Percentiles rank a stretch among this genome's conserved stretches.
Conservation (phyloP, 1,284 basidiomycete species). For the Tilletia horrida region DNA sequence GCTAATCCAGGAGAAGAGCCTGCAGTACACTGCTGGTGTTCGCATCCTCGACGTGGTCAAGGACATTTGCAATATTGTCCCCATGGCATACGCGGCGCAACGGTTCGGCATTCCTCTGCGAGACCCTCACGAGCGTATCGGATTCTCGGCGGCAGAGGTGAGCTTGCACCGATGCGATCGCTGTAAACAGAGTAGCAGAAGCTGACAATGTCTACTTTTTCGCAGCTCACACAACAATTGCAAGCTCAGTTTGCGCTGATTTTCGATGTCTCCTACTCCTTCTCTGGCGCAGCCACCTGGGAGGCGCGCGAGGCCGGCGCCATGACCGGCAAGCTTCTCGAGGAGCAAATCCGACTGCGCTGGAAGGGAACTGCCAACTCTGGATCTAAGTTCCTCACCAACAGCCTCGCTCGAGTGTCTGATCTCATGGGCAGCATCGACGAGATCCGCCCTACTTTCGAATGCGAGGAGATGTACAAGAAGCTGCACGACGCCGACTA, state of each 20-base stretch:
- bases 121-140: background rate
- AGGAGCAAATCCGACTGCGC: background rate
- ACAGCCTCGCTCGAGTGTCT: background rate
- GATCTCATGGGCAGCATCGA: background rate
- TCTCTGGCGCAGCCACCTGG: slow-evolving; percentile 14
- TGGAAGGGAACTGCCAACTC: background rate
- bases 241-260: slow-evolving; percentile 10
- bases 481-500: slow-evolving; percentile 1
- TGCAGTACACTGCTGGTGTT: background rate
- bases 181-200: background rate
- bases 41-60: slow-evolving; percentile 4
- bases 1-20: background rate
- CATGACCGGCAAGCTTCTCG: slow-evolving; percentile 7
- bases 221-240: slow-evolving; percentile 2
- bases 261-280: slow-evolving; percentile 13
- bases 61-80: background rate
- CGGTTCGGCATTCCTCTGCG: slow-evolving; percentile 6
- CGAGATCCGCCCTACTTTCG: background rate
- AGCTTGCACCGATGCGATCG: background rate
- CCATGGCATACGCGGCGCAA: slow-evolving; percentile 8
- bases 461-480: slow-evolving; percentile 17
- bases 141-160: slow-evolving; percentile 7
- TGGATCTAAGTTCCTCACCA: background rate
- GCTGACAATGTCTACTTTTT: background rate
- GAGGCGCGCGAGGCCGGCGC: slow-evolving; percentile 10